A percentile compares a stretch with the other conserved stretches of the same genome.
Conservation (phyloP, 768 basidiomycete species). For the Mycena galopus region DNA sequence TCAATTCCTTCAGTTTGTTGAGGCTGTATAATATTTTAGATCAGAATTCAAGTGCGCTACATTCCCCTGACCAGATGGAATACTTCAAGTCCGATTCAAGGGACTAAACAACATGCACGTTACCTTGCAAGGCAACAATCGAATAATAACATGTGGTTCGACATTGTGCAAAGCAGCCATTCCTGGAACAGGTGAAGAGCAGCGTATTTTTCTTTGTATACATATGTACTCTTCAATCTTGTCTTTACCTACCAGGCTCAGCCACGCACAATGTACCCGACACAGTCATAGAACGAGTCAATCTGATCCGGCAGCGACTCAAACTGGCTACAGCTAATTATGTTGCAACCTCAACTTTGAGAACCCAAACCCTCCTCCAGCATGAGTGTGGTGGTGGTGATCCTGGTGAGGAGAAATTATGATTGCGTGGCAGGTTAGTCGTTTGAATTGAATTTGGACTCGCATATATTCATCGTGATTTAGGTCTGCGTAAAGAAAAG, state of each 20-base stretch:
- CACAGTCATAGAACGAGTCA: background rate
- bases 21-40: background rate
- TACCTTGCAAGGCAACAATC: background rate
- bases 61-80: no score
- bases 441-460: background rate
- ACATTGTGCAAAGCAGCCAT: background rate
- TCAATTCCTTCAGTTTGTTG: background rate
- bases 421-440: conserved; percentile 4
- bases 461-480: background rate
- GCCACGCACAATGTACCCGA: background rate
- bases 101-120: conserved; percentile 14
- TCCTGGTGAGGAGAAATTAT: conserved; percentile 14
- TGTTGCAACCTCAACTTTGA: background rate
- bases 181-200: background rate
- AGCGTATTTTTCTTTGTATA: background rate
- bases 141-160: background rate
- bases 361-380: background rate
- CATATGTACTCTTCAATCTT: no score
- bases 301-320: background rate
- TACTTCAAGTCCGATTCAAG: no score
- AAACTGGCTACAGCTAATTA: background rate
- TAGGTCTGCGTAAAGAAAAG: conserved; percentile 2
- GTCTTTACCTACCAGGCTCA: background rate
- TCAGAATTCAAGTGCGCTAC: no score
- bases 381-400: conserved; percentile 11